phyloP scores from a whole-genome alignment of 75 land plant species.

The Selaginella moellendorffii region DNA sequence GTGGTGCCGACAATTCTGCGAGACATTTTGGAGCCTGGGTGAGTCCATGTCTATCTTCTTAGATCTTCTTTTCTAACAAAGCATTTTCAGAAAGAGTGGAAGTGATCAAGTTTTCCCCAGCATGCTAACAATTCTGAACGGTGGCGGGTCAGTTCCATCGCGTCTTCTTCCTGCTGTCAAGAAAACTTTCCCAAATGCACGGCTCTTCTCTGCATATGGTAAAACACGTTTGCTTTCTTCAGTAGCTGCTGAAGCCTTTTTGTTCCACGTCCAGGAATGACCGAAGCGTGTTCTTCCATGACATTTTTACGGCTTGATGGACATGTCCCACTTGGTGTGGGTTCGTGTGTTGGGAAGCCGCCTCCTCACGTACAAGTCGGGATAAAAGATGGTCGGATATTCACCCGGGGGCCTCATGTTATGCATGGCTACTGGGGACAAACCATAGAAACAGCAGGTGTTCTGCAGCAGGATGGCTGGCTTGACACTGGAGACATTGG shows the following conservation, averaged over 20 bases:
- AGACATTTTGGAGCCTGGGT: conserved; percentile 31
- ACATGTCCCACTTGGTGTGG: conserved; percentile 15
- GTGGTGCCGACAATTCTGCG: conserved; percentile 88
- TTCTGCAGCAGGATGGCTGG: conserved; percentile 35
- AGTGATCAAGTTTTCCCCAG: conserved; percentile 4
- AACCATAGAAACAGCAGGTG: conserved; percentile 10
- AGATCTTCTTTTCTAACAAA: neutral
- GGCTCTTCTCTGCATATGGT: conserved; percentile 85
- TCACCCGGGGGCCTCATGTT: conserved; percentile 76
- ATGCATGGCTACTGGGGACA: conserved; percentile 75
- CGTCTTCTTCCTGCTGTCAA: conserved; percentile 36
- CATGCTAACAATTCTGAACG: conserved; percentile 72
- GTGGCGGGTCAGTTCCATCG: conserved; percentile 58
- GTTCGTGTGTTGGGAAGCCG: conserved; percentile 70
- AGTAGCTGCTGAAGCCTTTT: neutral
- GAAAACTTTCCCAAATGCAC: conserved; percentile 52
- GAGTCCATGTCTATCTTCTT: neutral
- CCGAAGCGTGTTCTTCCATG: conserved; percentile 80
- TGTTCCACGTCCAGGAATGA: conserved; percentile 51
- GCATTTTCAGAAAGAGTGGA: conserved; percentile 16
- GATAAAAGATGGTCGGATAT: conserved; percentile 44
- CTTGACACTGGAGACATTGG: conserved; percentile 87
- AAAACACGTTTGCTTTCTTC: neutral
- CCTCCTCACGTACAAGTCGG: conserved; percentile 75
- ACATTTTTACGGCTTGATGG: conserved; percentile 32